Evolutionary conservation across 306 rosid species (phyloP).

Genomic region (Potentilla sterilis): DNA sequence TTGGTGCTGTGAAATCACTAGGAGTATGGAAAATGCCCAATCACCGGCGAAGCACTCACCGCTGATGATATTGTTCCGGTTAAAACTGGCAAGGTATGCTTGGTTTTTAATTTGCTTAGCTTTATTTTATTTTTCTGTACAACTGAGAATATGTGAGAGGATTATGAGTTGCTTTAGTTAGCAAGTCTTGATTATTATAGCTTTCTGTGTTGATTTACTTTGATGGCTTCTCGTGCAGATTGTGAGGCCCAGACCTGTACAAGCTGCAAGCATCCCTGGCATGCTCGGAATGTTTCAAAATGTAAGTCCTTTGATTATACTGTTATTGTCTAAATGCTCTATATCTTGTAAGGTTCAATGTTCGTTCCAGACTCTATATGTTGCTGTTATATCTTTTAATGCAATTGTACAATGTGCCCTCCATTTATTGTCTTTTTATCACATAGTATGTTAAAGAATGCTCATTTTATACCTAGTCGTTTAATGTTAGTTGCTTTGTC

Average conservation of each 20-base stretch:
- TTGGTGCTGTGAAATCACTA: slow-evolving; percentile 17
- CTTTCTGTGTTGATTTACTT: background rate
- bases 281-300: slow-evolving; percentile 98
- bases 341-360: background rate
- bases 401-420: background rate
- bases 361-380: background rate
- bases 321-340: background rate
- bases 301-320: slow-evolving; percentile 48
- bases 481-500: background rate
- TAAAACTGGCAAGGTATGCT: slow-evolving; percentile 83
- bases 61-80: slow-evolving; percentile 76
- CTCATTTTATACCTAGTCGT: background rate
- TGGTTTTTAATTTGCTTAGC: background rate
- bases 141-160: background rate
- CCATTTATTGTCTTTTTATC: background rate
- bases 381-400: background rate
- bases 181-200: background rate
- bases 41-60: slow-evolving; percentile 80
- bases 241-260: slow-evolving; percentile 95
- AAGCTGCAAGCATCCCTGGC: slow-evolving; percentile 99
- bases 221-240: slow-evolving; percentile 57
- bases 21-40: slow-evolving; percentile 97
- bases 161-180: slow-evolving; percentile 1
- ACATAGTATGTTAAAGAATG: background rate
- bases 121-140: background rate